These are phyloP conservation scores for Tricholoma saponaceum DNA, from an alignment of 768 basidiomycete genomes.

Conservation along the genomic window DNA sequence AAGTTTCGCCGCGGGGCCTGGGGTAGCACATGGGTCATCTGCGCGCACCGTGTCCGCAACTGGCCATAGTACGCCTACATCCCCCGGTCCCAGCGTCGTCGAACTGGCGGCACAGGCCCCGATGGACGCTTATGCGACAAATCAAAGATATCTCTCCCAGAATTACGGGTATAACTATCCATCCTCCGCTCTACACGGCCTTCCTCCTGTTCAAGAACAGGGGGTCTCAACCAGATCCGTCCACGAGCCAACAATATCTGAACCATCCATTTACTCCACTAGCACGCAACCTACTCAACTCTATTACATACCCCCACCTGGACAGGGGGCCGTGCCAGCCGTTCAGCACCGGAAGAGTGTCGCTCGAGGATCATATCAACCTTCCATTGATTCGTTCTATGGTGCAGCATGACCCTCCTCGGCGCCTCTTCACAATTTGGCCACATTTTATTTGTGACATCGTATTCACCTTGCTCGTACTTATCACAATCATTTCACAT, in stretches of 20 bases:
- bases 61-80: constrained; percentile 11
- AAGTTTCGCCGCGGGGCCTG: constrained; percentile 10
- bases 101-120: constrained; percentile 16
- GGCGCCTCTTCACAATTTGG: background rate
- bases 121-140: constrained; percentile 21
- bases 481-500: background rate
- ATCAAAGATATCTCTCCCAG: background rate
- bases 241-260: background rate
- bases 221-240: background rate
- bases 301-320: constrained; percentile 1
- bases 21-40: constrained; percentile 9
- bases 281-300: background rate
- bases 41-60: constrained; percentile 4
- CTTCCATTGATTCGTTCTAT: constrained; percentile 39
- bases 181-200: constrained; percentile 9
- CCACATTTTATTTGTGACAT: background rate
- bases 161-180: constrained; percentile 6
- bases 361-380: constrained; percentile 24
- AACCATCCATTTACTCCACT: background rate
- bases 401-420: constrained; percentile 19
- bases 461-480: background rate
- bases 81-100: constrained; percentile 24
- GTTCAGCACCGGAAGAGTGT: constrained; percentile 13
- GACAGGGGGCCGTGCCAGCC: constrained; percentile 7
- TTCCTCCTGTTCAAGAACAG: constrained; percentile 9